These are phyloP conservation scores for apple (Malus domestica) DNA, from an alignment of 306 rosid species.

Conservation along the genomic window ASM211411v1 NC_041793.1:47140001-47140500, in stretches of 20 bases:
- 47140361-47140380: slow-evolving; percentile 25
- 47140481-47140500: slow-evolving; percentile 21
- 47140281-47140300: slow-evolving; percentile 5
- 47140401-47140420: not conserved
- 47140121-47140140: no score
- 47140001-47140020: no score
- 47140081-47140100: no score
- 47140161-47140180: no score
- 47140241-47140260: slow-evolving; percentile 6
- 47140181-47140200: no score
- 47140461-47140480: slow-evolving; percentile 1
- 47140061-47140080: no score
- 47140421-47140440: not conserved
- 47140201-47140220: no score
- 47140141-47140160: no score
- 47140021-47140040: no score
- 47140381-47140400: slow-evolving; percentile 26
- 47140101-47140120: no score
- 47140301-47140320: slow-evolving; percentile 27
- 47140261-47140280: slow-evolving; percentile 23
- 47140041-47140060: no score
- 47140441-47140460: slow-evolving; percentile 15
- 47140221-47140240: no score
- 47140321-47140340: slow-evolving; percentile 38
- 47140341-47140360: slow-evolving; percentile 24